Evolutionary conservation across 2,329 filamentous ascomycete species (phyloP).

Genomic region (Fusarium xyrophilum): DNA sequence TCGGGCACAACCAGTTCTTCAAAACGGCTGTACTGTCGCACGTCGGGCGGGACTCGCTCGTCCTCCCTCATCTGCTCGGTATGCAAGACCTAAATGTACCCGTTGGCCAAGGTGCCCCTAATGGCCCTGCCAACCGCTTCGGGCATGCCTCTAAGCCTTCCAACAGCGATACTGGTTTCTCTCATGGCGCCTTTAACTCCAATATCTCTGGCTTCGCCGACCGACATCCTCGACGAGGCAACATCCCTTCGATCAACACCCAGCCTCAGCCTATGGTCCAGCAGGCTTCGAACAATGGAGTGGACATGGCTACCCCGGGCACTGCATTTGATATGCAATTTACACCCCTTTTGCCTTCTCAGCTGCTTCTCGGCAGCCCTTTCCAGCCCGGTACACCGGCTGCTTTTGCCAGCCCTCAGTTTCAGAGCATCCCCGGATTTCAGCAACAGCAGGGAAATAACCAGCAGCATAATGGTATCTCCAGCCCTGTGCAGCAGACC

Average conservation of each 20-base stretch:
- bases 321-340: conserved; percentile 98
- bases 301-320: conserved; percentile 84
- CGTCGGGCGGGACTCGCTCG: conserved; percentile 80
- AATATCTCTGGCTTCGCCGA: conserved; percentile 87
- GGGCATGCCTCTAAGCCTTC: conserved; percentile 81
- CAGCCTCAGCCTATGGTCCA: conserved; percentile 70
- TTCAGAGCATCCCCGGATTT: conserved; percentile 82
- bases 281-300: conserved; percentile 57
- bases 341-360: conserved; percentile 91
- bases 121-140: conserved; percentile 67
- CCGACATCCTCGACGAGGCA: conserved; percentile 81
- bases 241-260: conserved; percentile 94
- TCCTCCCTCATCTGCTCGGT: conserved; percentile 84
- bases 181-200: conserved; percentile 88
- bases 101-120: conserved; percentile 52
- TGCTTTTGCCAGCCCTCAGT: conserved; percentile 89
- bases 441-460: conserved; percentile 65
- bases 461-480: conserved; percentile 67
- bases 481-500: conserved; percentile 77
- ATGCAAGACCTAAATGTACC: conserved; percentile 87
- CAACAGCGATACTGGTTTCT: conserved; percentile 86
- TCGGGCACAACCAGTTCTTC: conserved; percentile 65
- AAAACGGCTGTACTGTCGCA: conserved; percentile 85
- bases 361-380: conserved; percentile 91
- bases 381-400: conserved; percentile 95